These are phyloP conservation scores for Hansenula lynferdii DNA, from an alignment of 1,139 yeast genomes.

Conservation along the genomic window DNA sequence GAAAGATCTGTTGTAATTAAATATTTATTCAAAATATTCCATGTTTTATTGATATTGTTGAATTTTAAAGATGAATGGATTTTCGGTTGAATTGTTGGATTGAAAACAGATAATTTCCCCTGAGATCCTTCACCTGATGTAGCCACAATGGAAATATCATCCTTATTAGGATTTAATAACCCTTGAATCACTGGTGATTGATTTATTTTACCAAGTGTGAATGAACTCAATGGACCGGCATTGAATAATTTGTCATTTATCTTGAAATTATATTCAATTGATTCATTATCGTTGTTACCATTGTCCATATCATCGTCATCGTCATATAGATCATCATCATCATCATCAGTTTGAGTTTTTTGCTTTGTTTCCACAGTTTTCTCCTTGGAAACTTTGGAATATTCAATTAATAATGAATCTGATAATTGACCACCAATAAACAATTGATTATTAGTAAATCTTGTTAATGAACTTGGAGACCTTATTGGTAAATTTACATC, in stretches of 20 bases:
- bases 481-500: conserved; percentile 1
- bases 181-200: conserved; percentile 54
- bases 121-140: conserved; percentile 61
- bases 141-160: conserved; percentile 63
- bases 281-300: conserved; percentile 21
- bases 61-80: conserved; percentile 72
- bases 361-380: conserved; percentile 13
- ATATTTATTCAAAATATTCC: conserved; percentile 54
- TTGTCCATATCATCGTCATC: conserved; percentile 29
- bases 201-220: conserved; percentile 61
- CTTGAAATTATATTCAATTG: conserved; percentile 32
- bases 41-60: conserved; percentile 68
- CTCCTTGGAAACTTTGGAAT: conserved; percentile 7
- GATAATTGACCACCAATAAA: conserved; percentile 42
- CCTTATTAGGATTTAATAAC: conserved; percentile 59
- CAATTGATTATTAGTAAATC: conserved; percentile 20
- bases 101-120: conserved; percentile 54
- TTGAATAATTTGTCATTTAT: conserved; percentile 54
- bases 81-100: conserved; percentile 59
- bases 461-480: conserved; percentile 21
- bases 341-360: conserved; percentile 26
- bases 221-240: conserved; percentile 71
- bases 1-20: conserved; percentile 70
- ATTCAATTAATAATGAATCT: conserved; percentile 28
- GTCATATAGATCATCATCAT: conserved; percentile 29